These are phyloP conservation scores for Discostella stelligera DNA, from an alignment of 352 stramenopile species.

Conservation along the genomic window DNA sequence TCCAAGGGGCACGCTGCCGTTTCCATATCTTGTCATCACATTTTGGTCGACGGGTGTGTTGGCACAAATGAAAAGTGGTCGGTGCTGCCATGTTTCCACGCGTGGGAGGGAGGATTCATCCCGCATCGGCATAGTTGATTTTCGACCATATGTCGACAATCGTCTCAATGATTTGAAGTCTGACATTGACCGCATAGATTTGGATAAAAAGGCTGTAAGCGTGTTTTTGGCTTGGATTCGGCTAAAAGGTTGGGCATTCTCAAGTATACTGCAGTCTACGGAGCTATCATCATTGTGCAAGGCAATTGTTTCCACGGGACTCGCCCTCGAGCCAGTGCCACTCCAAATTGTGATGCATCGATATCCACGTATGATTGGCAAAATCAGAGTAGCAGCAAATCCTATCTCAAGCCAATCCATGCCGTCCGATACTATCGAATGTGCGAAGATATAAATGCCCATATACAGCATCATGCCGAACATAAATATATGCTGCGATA, in stretches of 20 bases:
- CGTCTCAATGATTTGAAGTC: conserved; percentile 2
- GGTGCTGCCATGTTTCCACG: conserved; percentile 35
- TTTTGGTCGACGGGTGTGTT: conserved; percentile 29
- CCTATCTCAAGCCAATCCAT: conserved; percentile 7
- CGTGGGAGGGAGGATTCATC: conserved; percentile 33
- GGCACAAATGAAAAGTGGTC: conserved; percentile 43
- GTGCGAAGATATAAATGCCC: conserved; percentile 4
- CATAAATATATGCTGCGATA: conserved; percentile 32
- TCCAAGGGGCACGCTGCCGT: conserved; percentile 38
- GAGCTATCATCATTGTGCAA: conserved; percentile 11
- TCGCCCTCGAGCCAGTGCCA: conserved; percentile 6
- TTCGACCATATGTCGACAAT: not conserved
- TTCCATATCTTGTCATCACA: conserved; percentile 27
- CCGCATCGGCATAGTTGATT: conserved; percentile 15
- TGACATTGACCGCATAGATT: conserved; percentile 14
- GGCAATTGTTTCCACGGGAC: conserved; percentile 10
- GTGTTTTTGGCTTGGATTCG: not conserved
- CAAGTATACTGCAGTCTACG: not conserved
- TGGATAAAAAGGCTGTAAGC: conserved; percentile 4
- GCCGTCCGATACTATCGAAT: not conserved
- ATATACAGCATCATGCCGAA: conserved; percentile 15
- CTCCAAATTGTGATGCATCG: conserved; percentile 20
- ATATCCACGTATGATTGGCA: conserved; percentile 1
- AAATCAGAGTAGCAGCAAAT: conserved; percentile 16
- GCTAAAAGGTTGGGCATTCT: not conserved